phyloP scores from a whole-genome alignment of 768 basidiomycete species.

The Galerina sulciceps region DNA sequence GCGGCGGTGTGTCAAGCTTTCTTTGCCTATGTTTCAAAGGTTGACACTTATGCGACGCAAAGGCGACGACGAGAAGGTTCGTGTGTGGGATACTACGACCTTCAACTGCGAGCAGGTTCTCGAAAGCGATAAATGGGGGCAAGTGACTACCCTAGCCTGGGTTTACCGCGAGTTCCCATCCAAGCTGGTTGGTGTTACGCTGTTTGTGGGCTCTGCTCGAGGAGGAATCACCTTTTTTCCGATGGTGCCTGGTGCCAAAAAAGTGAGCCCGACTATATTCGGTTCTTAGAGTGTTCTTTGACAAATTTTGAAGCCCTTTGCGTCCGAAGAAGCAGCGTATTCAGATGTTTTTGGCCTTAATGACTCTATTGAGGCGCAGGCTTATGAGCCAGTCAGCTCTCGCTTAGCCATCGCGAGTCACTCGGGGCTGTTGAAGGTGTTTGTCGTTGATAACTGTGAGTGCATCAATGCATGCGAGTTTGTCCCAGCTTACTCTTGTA shows the following conservation, averaged over 20 bases:
- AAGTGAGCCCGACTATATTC: background rate
- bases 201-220: background rate
- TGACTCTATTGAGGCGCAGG: background rate
- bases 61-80: conserved; percentile 10
- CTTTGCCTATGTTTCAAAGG: background rate
- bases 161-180: background rate
- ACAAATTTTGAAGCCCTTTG: background rate
- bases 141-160: conserved; percentile 2
- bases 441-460: background rate
- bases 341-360: background rate
- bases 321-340: background rate
- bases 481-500: background rate
- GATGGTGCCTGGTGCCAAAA: background rate
- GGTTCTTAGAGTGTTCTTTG: background rate
- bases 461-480: background rate
- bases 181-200: background rate
- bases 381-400: background rate
- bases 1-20: background rate
- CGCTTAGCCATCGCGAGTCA: conserved; percentile 1
- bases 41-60: background rate
- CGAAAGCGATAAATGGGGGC: conserved; percentile 7
- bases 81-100: conserved; percentile 1
- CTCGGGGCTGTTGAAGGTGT: conserved; percentile 6
- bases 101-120: conserved; percentile 2
- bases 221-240: background rate